phyloP scores from a whole-genome alignment of 192 early-diverging fungal genomes.

The Coemansia sp. region DNA sequence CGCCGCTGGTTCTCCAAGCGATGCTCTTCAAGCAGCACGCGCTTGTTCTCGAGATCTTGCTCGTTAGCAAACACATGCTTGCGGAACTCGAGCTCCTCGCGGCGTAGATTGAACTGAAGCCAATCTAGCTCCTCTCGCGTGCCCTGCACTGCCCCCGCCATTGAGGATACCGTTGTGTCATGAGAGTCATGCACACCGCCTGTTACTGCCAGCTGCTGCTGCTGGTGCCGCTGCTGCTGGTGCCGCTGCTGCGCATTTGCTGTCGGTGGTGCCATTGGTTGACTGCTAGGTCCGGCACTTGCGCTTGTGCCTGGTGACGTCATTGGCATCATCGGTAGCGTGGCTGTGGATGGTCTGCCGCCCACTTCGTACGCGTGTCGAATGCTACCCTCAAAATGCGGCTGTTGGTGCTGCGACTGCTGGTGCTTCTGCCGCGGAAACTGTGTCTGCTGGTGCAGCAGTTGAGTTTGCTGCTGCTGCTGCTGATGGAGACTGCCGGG shows the following conservation, averaged over 20 bases:
- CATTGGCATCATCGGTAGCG: constrained; percentile 23
- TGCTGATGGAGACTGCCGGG: constrained; percentile 8
- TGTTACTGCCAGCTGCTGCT: constrained; percentile 12
- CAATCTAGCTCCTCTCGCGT: constrained; percentile 51
- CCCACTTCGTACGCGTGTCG: constrained; percentile 12
- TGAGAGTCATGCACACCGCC: constrained; percentile 20
- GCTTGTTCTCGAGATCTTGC: constrained; percentile 36
- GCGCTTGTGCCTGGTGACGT: constrained; percentile 16
- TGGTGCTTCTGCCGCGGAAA: constrained; percentile 10
- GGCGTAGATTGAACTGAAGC: constrained; percentile 50
- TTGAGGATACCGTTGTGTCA: constrained; percentile 5
- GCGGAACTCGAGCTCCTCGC: constrained; percentile 52
- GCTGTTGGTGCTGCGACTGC: constrained; percentile 13
- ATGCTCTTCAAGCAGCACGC: constrained; percentile 34
- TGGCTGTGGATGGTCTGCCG: constrained; percentile 23
- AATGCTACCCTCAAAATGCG: constrained; percentile 19
- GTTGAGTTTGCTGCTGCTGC: constrained; percentile 5
- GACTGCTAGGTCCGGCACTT: background rate
- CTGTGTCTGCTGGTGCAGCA: background rate
- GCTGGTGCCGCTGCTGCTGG: background rate
- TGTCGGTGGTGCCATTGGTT: constrained; percentile 1
- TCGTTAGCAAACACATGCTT: constrained; percentile 41
- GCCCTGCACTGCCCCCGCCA: constrained; percentile 7
- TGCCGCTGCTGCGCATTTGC: constrained; percentile 1
- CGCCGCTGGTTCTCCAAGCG: constrained; percentile 36